Evolutionary conservation across 1,139 yeast species (phyloP).

Genomic region (Hansenula lynferdii): DNA sequence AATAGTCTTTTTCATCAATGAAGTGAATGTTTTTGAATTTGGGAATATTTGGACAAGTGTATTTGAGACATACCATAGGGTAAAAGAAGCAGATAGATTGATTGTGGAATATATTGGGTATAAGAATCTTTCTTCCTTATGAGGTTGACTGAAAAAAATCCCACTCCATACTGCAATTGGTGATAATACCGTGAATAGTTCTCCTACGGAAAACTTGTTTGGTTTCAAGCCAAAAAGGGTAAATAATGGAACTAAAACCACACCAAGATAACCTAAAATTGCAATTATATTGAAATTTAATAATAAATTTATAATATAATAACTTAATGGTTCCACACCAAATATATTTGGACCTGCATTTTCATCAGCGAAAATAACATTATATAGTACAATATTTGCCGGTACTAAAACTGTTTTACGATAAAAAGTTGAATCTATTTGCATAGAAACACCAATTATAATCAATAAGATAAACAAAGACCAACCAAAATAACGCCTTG

Average conservation of each 20-base stretch:
- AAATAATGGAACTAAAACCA: constrained; percentile 25
- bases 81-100: constrained; percentile 56
- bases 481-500: constrained; percentile 14
- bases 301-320: constrained; percentile 63
- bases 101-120: constrained; percentile 81
- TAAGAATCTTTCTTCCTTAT: constrained; percentile 88
- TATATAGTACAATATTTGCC: constrained; percentile 75
- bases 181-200: constrained; percentile 26
- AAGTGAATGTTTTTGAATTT: constrained; percentile 3
- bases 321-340: constrained; percentile 81
- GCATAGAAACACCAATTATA: constrained; percentile 33
- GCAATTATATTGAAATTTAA: constrained; percentile 67
- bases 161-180: constrained; percentile 62
- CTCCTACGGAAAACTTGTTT: constrained; percentile 13
- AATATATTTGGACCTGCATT: constrained; percentile 84
- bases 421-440: constrained; percentile 64
- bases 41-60: constrained; percentile 1
- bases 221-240: constrained; percentile 5
- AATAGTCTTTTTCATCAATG: constrained; percentile 1
- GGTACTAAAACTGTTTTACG: constrained; percentile 67
- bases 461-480: constrained; percentile 26
- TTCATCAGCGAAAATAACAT: constrained; percentile 69
- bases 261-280: constrained; percentile 40
- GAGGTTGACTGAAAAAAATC: constrained; percentile 73
- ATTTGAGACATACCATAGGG: constrained; percentile 30